These are phyloP conservation scores for Dendrocalamus sinicus DNA, from an alignment of 176 grass and related monocot genomes.

Conservation along the genomic window DNA sequence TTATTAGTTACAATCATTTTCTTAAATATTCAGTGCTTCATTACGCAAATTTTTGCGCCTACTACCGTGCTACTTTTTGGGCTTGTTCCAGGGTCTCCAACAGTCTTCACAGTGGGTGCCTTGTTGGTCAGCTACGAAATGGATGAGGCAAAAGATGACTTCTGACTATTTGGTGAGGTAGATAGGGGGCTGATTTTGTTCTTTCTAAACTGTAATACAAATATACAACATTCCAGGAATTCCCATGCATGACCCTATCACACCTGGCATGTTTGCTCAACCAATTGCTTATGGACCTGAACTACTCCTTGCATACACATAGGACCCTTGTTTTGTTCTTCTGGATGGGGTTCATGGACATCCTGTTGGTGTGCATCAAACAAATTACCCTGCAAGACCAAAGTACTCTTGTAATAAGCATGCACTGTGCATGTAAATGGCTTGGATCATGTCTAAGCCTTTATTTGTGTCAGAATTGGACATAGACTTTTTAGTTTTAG, in stretches of 20 bases:
- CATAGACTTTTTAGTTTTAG: too few species aligned
- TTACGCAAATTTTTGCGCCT: not conserved
- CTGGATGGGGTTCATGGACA: conserved; percentile 69
- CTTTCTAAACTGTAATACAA: not conserved
- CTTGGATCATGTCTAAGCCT: too few species aligned
- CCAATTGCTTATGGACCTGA: conserved; percentile 66
- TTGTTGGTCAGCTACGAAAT: conserved; percentile 98
- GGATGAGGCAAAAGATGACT: conserved; percentile 86
- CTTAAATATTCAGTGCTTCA: not conserved
- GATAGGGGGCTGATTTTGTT: not conserved
- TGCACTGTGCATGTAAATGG: not conserved
- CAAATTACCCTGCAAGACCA: conserved; percentile 54
- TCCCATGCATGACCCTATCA: conserved; percentile 47
- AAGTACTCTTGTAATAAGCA: conserved; percentile 55
- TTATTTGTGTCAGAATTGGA: too few species aligned
- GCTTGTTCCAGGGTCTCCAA: conserved; percentile 64
- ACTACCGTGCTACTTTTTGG: not conserved
- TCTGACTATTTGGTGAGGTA: conserved; percentile 34
- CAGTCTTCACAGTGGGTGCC: conserved; percentile 82
- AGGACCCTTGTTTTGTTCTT: conserved; percentile 72
- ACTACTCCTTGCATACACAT: conserved; percentile 61
- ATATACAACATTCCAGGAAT: conserved; percentile 22
- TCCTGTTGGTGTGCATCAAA: conserved; percentile 56
- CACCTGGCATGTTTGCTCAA: conserved; percentile 57
- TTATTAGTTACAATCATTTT: not conserved